Conservation (phyloP, 257 asterid species). For the Solanum pennellii region DNA sequence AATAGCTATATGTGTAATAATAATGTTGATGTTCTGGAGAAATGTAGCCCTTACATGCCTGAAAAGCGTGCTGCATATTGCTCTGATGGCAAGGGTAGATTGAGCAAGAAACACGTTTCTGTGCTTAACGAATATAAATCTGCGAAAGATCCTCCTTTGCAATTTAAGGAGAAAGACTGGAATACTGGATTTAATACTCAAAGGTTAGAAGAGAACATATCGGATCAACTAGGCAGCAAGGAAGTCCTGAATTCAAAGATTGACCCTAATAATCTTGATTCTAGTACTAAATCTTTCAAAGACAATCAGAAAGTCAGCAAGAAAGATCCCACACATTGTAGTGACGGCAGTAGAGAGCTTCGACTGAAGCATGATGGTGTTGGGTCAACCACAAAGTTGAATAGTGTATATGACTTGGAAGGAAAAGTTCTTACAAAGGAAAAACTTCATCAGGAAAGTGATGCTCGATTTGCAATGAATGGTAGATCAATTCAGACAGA, state of each 20-base stretch:
- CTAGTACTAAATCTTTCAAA: slow-evolving; percentile 22
- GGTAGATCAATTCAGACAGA: slow-evolving; percentile 15
- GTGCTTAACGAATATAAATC: slow-evolving; percentile 13
- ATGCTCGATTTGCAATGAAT: slow-evolving; percentile 11
- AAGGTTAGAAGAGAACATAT: slow-evolving; percentile 7
- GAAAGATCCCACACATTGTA: slow-evolving; percentile 25
- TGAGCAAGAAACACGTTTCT: slow-evolving; percentile 4
- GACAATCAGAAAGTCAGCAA: slow-evolving; percentile 14
- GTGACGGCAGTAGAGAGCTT: slow-evolving; percentile 23
- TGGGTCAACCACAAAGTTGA: slow-evolving; percentile 12
- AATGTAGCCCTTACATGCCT: slow-evolving; percentile 1
- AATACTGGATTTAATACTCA: not conserved
- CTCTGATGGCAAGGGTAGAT: slow-evolving; percentile 7
- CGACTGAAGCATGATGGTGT: slow-evolving; percentile 14
- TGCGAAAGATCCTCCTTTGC: slow-evolving; percentile 14
- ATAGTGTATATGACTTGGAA: slow-evolving; percentile 14
- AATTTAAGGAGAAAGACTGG: slow-evolving; percentile 11
- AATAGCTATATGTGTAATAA: slow-evolving; percentile 5
- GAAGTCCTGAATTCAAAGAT: slow-evolving; percentile 17
- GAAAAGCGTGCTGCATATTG: slow-evolving; percentile 8
- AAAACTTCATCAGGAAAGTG: slow-evolving; percentile 15
- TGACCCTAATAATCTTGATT: slow-evolving; percentile 14
- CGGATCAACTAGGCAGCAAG: slow-evolving; percentile 14
- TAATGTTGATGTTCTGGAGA: slow-evolving; percentile 6
- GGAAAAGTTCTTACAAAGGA: slow-evolving; percentile 1